These are phyloP conservation scores for Eutreptiella sp. DNA, from an alignment of 208 protist species.

Conservation along the genomic window DNA sequence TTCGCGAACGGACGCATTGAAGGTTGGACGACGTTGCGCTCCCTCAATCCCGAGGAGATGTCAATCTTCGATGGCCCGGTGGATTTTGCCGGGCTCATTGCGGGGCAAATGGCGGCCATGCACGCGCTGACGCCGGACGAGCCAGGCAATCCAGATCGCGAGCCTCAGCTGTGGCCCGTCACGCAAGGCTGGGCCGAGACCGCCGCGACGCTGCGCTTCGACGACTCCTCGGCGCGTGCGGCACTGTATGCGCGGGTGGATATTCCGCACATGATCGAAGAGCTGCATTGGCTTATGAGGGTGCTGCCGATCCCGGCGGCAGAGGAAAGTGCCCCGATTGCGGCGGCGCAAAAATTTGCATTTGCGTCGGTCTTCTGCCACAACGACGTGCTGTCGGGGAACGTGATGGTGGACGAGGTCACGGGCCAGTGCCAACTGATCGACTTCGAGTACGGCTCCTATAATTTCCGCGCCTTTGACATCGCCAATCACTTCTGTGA, in stretches of 20 bases:
- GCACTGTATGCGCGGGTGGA: neutral
- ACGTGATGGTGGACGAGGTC: constrained; percentile 54
- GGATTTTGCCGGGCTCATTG: constrained; percentile 6
- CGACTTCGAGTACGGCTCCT: constrained; percentile 82
- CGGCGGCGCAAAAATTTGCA: neutral
- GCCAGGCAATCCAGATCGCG: neutral
- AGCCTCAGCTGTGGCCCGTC: neutral
- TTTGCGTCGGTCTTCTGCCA: constrained; percentile 51
- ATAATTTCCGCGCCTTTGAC: constrained; percentile 76
- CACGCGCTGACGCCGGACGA: neutral
- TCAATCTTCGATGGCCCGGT: no score
- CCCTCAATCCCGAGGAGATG: constrained; percentile 10
- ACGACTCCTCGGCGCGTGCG: neutral
- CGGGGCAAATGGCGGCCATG: neutral
- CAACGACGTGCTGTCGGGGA: constrained; percentile 80
- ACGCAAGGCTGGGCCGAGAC: neutral
- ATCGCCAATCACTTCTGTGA: constrained; percentile 85
- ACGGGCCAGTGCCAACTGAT: constrained; percentile 59
- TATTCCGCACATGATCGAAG: neutral
- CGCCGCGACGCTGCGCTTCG: neutral
- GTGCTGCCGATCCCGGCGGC: neutral
- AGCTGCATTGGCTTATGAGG: neutral
- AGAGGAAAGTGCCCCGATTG: neutral
- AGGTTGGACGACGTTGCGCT: neutral
- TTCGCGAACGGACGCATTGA: constrained; percentile 14